These are phyloP conservation scores for Pyricularia sp. DNA, from an alignment of 2,329 filamentous ascomycete genomes.

Conservation along the genomic window DNA sequence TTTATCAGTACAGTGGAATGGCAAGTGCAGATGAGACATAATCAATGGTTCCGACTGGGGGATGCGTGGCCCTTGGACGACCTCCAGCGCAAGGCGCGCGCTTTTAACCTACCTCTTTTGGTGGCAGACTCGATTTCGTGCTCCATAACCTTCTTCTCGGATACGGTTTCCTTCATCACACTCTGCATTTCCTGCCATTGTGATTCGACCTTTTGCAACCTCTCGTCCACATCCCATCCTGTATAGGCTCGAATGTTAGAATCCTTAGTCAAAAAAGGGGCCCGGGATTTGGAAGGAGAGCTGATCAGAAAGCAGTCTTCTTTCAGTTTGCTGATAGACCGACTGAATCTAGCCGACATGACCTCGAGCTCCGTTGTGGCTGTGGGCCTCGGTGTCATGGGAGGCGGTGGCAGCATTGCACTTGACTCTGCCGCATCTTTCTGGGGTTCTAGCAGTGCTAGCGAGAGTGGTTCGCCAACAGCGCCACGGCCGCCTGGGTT, in stretches of 20 bases:
- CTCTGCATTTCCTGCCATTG: constrained; percentile 64
- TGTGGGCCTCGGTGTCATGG: constrained; percentile 16
- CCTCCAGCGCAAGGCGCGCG: not conserved
- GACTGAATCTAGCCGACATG: constrained; percentile 13
- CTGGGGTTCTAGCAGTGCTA: not conserved
- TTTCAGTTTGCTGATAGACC: constrained; percentile 13
- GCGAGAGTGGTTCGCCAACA: not conserved
- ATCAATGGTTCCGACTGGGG: not conserved
- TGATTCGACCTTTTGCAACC: constrained; percentile 66
- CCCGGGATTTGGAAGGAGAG: constrained; percentile 30
- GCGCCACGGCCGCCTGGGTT: constrained; percentile 7
- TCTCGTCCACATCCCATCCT: constrained; percentile 74
- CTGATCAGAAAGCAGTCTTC: constrained; percentile 20
- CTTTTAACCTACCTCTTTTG: constrained; percentile 51
- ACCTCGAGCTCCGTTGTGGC: not conserved
- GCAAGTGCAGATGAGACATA: not conserved
- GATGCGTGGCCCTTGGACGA: not conserved
- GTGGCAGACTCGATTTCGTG: constrained; percentile 69
- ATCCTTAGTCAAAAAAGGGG: constrained; percentile 56
- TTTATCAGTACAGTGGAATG: not conserved
- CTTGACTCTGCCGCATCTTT: constrained; percentile 1
- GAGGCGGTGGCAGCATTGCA: constrained; percentile 11
- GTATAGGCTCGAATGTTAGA: constrained; percentile 57
- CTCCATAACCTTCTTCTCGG: constrained; percentile 60
- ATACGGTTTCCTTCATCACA: constrained; percentile 60